Percentiles rank a stretch among this genome's conserved stretches.
These are phyloP conservation scores for Volvariella surrecta DNA, from an alignment of 1,284 basidiomycete species.

Conservation along the genomic window DNA sequence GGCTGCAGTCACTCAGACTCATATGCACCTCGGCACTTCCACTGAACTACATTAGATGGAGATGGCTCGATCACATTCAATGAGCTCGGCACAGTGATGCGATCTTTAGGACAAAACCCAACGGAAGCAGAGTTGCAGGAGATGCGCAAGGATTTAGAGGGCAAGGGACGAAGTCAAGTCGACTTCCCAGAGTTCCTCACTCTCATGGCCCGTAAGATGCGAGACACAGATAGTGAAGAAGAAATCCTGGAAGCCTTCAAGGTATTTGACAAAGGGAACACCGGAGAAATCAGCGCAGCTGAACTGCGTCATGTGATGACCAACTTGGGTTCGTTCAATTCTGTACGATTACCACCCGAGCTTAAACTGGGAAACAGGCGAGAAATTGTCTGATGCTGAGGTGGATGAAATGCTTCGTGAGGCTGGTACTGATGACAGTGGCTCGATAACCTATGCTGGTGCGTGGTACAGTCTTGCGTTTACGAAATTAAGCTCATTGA, in stretches of 20 bases:
- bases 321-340: constrained; percentile 61
- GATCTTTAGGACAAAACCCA: constrained; percentile 93
- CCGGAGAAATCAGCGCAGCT: constrained; percentile 72
- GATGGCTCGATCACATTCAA: constrained; percentile 96
- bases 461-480: constrained; percentile 15
- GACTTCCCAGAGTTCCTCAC: constrained; percentile 94
- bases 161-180: constrained; percentile 82
- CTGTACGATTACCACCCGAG: constrained; percentile 8
- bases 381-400: constrained; percentile 89
- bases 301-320: constrained; percentile 92
- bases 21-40: constrained; percentile 48
- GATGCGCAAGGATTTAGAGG: constrained; percentile 93
- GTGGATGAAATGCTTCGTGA: constrained; percentile 99
- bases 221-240: constrained; percentile 81
- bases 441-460: constrained; percentile 84
- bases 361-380: constrained; percentile 60
- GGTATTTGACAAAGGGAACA: constrained; percentile 80
- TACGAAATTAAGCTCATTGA: constrained; percentile 45
- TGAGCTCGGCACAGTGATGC: constrained; percentile 97
- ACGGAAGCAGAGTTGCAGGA: constrained; percentile 94
- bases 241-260: constrained; percentile 78
- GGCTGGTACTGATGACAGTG: constrained; percentile 93
- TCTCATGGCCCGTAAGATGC: constrained; percentile 91
- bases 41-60: constrained; percentile 66
- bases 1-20: neutral